Conservation (phyloP, 2,329 filamentous ascomycete genomes). For the Ramularia collo-cygni region DNA sequence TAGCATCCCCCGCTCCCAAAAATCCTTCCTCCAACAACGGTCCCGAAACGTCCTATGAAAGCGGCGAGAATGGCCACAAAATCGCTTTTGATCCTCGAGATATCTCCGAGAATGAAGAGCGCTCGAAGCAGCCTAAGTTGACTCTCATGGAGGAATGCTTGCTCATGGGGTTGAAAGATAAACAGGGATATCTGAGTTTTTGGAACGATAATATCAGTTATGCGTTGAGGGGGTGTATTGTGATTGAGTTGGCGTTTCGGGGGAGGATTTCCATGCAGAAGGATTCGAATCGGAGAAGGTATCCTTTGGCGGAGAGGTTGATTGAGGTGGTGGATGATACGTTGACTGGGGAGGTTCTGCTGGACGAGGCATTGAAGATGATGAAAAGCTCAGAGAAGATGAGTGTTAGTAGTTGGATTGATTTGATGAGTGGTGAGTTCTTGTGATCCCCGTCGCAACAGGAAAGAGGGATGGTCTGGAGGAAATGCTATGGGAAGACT, state of each 20-base stretch:
- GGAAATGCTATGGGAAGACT: no score
- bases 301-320: conserved; percentile 83
- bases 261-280: conserved; percentile 98
- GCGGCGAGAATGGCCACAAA: conserved; percentile 89
- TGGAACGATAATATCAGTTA: conserved; percentile 99
- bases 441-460: no score
- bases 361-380: conserved; percentile 98
- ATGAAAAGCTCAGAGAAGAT: conserved; percentile 99
- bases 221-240: conserved; percentile 92
- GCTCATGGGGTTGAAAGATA: conserved; percentile 92
- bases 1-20: conserved; percentile 59
- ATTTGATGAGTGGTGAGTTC: conserved; percentile 92
- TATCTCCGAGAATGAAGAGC: conserved; percentile 92
- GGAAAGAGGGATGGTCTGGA: no score
- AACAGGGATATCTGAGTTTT: conserved; percentile 98
- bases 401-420: conserved; percentile 99
- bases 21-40: conserved; percentile 44
- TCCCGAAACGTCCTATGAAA: conserved; percentile 76
- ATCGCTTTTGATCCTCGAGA: conserved; percentile 96
- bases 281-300: conserved; percentile 82
- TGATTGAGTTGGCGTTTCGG: conserved; percentile 92
- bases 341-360: conserved; percentile 88
- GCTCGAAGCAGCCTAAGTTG: conserved; percentile 95
- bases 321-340: conserved; percentile 98
- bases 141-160: conserved; percentile 98